Conservation (phyloP, 177 flowering plant genomes). For the Vitis hybrid region DNA sequence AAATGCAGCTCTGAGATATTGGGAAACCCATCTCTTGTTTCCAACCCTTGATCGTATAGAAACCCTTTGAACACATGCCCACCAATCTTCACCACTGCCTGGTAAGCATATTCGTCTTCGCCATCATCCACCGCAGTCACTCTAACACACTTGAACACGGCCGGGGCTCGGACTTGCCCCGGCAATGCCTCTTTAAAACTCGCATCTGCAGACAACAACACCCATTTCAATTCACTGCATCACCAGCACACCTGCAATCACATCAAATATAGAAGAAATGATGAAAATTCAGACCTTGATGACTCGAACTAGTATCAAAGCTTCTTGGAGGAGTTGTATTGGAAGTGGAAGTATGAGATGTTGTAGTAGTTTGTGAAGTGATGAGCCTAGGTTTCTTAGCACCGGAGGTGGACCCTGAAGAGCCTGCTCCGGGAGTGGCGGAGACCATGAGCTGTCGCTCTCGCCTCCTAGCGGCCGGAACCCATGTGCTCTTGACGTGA, state of each 20-base stretch:
- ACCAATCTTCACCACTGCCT: slow-evolving; percentile 83
- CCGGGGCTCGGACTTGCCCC: slow-evolving; percentile 78
- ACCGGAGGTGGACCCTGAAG: slow-evolving; percentile 67
- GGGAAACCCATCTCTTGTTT: slow-evolving; percentile 58
- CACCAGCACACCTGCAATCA: neutral
- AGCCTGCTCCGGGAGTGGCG: slow-evolving; percentile 30
- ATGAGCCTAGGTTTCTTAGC: slow-evolving; percentile 71
- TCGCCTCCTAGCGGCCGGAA: slow-evolving; percentile 79
- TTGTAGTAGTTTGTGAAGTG: slow-evolving; percentile 54
- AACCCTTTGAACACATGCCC: slow-evolving; percentile 95
- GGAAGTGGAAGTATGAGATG: slow-evolving; percentile 90
- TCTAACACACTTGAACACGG: slow-evolving; percentile 84
- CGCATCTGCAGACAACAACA: slow-evolving; percentile 48
- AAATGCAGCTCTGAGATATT: slow-evolving; percentile 81
- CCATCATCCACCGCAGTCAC: slow-evolving; percentile 90
- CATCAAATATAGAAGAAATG: neutral
- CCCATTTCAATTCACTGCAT: slow-evolving; percentile 13
- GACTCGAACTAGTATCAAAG: slow-evolving; percentile 86
- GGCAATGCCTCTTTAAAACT: slow-evolving; percentile 70
- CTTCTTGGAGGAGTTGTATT: slow-evolving; percentile 83
- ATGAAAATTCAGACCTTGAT: slow-evolving; percentile 55
- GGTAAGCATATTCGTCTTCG: slow-evolving; percentile 88
- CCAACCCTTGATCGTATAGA: slow-evolving; percentile 81
- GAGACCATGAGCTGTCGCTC: slow-evolving; percentile 59
- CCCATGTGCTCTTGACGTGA: slow-evolving; percentile 99